phyloP scores from a whole-genome alignment of 148 eudicot species.

The Linanthus parryae region DNA sequence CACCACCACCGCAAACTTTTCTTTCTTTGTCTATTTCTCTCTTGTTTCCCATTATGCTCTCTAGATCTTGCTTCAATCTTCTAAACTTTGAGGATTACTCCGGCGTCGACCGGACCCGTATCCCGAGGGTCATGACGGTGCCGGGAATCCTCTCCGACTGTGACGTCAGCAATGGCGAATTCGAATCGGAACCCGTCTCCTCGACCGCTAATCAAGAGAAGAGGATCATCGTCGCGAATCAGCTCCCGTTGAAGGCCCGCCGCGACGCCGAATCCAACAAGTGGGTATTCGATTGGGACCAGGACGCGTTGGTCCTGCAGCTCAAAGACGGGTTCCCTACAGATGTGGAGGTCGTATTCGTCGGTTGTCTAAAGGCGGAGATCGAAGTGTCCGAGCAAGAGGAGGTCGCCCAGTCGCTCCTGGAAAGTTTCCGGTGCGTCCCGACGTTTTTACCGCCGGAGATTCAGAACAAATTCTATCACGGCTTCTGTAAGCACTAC shows the following conservation, averaged over 20 bases:
- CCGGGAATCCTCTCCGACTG: constrained; percentile 50
- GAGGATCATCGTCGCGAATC: constrained; percentile 52
- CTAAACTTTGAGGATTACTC: constrained; percentile 29
- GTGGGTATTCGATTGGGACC: constrained; percentile 54
- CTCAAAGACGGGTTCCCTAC: constrained; percentile 52
- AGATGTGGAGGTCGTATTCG: constrained; percentile 37
- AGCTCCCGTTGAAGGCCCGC: constrained; percentile 41
- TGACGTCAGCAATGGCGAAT: constrained; percentile 1
- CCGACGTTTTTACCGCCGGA: constrained; percentile 56
- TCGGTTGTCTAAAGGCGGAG: constrained; percentile 52
- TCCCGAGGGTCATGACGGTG: constrained; percentile 35
- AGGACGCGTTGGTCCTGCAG: constrained; percentile 49
- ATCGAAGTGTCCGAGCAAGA: constrained; percentile 54
- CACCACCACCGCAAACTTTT: not conserved
- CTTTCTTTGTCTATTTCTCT: not conserved
- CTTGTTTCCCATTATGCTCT: constrained; percentile 7
- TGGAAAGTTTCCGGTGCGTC: constrained; percentile 54
- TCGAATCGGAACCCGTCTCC: constrained; percentile 1
- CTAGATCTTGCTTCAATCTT: constrained; percentile 32
- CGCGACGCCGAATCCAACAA: constrained; percentile 15
- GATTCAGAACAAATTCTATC: constrained; percentile 50
- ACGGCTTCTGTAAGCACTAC: constrained; percentile 81
- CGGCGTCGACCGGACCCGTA: constrained; percentile 21
- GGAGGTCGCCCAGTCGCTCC: constrained; percentile 31
- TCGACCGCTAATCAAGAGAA: constrained; percentile 15